phyloP scores from a whole-genome alignment of 164 flowering plant species.

The Vitis rotundifolia region DNA sequence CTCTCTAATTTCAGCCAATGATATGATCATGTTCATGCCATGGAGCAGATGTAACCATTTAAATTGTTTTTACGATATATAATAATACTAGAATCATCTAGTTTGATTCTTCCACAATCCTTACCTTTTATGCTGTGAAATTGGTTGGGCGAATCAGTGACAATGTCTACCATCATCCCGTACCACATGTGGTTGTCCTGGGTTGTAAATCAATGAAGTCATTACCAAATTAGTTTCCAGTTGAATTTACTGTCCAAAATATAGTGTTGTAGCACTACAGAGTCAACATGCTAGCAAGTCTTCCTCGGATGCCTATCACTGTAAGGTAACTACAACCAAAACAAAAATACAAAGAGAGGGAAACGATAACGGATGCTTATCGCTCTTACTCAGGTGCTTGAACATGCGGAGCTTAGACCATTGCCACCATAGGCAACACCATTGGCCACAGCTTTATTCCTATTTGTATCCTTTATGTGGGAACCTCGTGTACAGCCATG shows the following conservation, averaged over 20 bases:
- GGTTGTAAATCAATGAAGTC: too few species aligned
- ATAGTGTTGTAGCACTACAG: too few species aligned
- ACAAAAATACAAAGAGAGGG: background rate
- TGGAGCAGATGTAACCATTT: background rate
- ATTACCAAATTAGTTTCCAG: too few species aligned
- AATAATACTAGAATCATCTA: background rate
- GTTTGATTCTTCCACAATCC: background rate
- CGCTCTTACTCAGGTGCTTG: slow-evolving; percentile 22
- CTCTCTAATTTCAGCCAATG: background rate
- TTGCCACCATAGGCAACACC: slow-evolving; percentile 21
- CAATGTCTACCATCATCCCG: too few species aligned
- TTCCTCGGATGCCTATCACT: too few species aligned
- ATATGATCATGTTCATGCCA: background rate
- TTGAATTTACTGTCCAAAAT: too few species aligned
- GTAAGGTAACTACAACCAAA: background rate
- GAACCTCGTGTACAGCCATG: too few species aligned
- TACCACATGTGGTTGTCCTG: too few species aligned
- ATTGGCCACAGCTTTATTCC: slow-evolving; percentile 19
- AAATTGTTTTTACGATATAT: background rate
- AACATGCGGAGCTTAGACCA: slow-evolving; percentile 34
- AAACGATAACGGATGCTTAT: background rate
- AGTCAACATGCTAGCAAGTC: too few species aligned
- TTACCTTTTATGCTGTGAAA: background rate
- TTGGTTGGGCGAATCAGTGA: too few species aligned
- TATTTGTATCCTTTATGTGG: slow-evolving; percentile 26